Conservation (phyloP, 176 grass and related monocot species). For the Musa schizocarpa region DNA sequence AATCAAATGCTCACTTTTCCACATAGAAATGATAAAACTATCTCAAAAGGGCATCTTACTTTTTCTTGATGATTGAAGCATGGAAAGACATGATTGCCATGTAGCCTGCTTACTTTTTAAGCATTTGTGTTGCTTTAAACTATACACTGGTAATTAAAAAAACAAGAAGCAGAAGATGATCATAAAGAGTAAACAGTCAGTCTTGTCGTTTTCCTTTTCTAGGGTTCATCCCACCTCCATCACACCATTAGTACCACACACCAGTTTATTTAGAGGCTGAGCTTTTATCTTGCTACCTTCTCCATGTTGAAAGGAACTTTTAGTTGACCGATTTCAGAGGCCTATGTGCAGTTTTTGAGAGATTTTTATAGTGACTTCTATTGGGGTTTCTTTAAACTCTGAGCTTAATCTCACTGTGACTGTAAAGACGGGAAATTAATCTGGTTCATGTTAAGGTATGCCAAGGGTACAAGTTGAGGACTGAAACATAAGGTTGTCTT, state of each 20-base stretch:
- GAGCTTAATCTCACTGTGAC: too few species aligned
- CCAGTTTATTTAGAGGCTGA: too few species aligned
- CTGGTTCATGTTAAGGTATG: too few species aligned
- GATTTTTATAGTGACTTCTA: too few species aligned
- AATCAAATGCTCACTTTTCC: not conserved
- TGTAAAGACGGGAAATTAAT: too few species aligned
- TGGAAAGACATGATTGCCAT: not conserved
- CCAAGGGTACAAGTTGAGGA: too few species aligned
- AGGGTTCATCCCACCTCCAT: constrained; percentile 31
- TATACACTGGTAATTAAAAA: not conserved
- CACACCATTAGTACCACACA: not conserved
- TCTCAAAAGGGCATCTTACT: constrained; percentile 3
- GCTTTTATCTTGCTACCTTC: not conserved
- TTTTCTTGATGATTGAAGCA: not conserved
- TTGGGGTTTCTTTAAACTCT: too few species aligned
- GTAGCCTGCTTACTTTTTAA: not conserved
- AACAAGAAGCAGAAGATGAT: not conserved
- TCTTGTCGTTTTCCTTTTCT: constrained; percentile 4
- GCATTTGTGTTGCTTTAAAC: not conserved
- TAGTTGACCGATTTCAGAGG: not conserved
- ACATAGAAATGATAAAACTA: constrained; percentile 2
- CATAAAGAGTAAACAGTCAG: not conserved
- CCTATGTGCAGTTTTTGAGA: too few species aligned
- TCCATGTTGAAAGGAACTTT: not conserved
- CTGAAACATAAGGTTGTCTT: too few species aligned